These are phyloP conservation scores for Opeltia flavorubescens DNA, from an alignment of 495 filamentous ascomycete species.

Conservation along the genomic window DNA sequence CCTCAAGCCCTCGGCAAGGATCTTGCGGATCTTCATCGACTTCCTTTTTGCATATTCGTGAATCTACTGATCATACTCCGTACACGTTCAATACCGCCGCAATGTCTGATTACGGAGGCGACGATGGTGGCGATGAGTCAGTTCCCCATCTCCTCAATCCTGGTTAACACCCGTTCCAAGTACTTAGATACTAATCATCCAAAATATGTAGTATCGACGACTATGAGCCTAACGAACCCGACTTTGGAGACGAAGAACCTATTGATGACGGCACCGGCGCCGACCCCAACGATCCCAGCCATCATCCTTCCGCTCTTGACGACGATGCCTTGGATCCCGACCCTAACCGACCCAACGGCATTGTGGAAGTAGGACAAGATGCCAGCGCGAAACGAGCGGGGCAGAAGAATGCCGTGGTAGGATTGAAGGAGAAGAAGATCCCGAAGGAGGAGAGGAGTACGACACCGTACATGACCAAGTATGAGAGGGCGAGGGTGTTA, in stretches of 20 bases:
- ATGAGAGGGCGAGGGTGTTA: conserved; percentile 84
- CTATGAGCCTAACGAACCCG: conserved; percentile 43
- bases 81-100: conserved; percentile 16
- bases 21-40: not conserved
- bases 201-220: conserved; percentile 26
- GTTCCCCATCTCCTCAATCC: conserved; percentile 12
- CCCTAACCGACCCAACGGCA: conserved; percentile 16
- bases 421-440: conserved; percentile 76
- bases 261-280: conserved; percentile 15
- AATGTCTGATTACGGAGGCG: conserved; percentile 81
- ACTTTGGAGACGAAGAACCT: conserved; percentile 51
- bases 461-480: conserved; percentile 99
- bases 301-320: too few relatives aligned
- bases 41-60: not conserved
- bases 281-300: conserved; percentile 19
- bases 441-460: conserved; percentile 77
- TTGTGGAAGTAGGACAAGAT: conserved; percentile 34
- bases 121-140: conserved; percentile 45
- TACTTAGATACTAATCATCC: not conserved
- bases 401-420: conserved; percentile 38
- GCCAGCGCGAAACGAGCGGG: conserved; percentile 25
- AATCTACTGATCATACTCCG: too few relatives aligned
- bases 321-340: conserved; percentile 16
- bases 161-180: not conserved
- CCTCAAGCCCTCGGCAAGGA: not conserved